Evolutionary conservation across 2,329 filamentous ascomycete species (phyloP).

Genomic region (Talaromyces sp.): DNA sequence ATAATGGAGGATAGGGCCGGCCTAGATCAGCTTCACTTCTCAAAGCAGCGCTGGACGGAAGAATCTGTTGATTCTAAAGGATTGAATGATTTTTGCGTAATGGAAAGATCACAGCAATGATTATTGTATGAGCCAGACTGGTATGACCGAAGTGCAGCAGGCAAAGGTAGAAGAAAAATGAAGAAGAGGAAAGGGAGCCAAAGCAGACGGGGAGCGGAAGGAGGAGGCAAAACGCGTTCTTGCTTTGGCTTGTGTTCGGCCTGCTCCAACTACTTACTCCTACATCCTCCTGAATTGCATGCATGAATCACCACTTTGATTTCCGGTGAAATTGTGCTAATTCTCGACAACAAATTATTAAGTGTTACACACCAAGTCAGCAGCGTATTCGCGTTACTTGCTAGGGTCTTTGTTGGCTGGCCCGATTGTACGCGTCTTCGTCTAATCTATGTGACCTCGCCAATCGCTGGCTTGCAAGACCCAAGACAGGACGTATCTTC

Average conservation of each 20-base stretch:
- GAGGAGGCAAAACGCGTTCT: slow-evolving; percentile 17
- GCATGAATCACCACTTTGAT: neutral
- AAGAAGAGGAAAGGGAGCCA: slow-evolving; percentile 11
- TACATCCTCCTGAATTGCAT: neutral
- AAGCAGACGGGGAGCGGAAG: slow-evolving; percentile 14
- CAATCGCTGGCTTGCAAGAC: neutral
- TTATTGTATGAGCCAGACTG: neutral
- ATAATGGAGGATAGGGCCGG: neutral
- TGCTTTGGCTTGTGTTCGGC: slow-evolving; percentile 4
- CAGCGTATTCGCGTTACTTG: neutral
- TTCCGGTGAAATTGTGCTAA: neutral
- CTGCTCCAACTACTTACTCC: too few species aligned
- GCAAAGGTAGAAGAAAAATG: slow-evolving; percentile 11
- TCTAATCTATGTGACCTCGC: neutral
- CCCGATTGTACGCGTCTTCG: neutral
- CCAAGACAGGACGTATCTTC: neutral
- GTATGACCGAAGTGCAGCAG: neutral
- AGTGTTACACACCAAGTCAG: neutral
- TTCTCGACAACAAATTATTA: neutral
- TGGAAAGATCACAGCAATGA: neutral
- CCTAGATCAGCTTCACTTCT: neutral
- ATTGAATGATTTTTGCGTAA: neutral
- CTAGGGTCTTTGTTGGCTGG: neutral
- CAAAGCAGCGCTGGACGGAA: neutral
- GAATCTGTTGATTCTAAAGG: neutral